phyloP scores from a whole-genome alignment of 495 filamentous ascomycete genomes.

The Tetracladium setigerum region DNA sequence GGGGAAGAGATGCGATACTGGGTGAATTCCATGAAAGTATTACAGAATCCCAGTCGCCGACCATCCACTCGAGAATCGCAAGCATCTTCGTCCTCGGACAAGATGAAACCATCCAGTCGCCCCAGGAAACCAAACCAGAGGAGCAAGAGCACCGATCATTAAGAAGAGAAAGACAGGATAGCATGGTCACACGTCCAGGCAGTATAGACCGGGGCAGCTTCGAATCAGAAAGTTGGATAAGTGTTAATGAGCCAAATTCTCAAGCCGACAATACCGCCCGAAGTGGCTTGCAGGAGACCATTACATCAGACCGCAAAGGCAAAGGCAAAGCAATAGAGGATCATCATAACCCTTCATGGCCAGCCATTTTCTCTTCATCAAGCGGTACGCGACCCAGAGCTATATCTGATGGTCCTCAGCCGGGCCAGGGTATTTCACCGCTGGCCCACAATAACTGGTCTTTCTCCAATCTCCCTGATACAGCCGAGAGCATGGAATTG shows the following conservation, averaged over 20 bases:
- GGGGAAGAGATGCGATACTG: slow-evolving; percentile 48
- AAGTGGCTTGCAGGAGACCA: neutral
- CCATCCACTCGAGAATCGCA: neutral
- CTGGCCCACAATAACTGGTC: slow-evolving; percentile 45
- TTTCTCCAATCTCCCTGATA: slow-evolving; percentile 15
- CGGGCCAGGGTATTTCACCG: slow-evolving; percentile 25
- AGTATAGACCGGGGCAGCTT: slow-evolving; percentile 8
- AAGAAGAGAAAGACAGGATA: slow-evolving; percentile 4
- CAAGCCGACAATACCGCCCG: neutral
- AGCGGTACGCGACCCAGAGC: slow-evolving; percentile 25
- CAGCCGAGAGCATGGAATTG: neutral
- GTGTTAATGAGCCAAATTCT: slow-evolving; percentile 3
- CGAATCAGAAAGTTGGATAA: slow-evolving; percentile 19
- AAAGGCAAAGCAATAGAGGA: slow-evolving; percentile 26
- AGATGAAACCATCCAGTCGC: too few species aligned
- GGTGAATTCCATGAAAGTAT: slow-evolving; percentile 26
- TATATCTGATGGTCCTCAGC: slow-evolving; percentile 38
- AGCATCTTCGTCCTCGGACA: neutral
- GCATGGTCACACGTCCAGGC: neutral
- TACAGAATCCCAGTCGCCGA: slow-evolving; percentile 1
- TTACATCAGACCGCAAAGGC: slow-evolving; percentile 18
- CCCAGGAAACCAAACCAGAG: neutral
- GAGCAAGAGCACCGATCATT: neutral
- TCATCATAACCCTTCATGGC: neutral
- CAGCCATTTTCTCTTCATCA: neutral